phyloP scores from a whole-genome alignment of 129 eudicot species.

The Escallonia herrerae region DNA sequence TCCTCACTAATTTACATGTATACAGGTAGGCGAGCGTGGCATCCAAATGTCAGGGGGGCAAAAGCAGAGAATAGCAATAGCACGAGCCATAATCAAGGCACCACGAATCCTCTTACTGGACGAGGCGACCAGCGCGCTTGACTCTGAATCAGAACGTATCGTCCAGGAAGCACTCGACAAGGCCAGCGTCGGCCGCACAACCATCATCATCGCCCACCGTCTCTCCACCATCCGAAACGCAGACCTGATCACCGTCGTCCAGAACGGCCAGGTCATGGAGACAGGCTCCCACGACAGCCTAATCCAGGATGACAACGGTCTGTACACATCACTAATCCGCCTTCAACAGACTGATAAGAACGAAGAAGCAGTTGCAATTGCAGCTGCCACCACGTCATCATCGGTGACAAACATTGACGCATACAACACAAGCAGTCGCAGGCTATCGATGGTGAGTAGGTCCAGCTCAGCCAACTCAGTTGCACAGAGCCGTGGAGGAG shows the following conservation, averaged over 20 bases:
- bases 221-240: conserved; percentile 81
- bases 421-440: conserved; percentile 39
- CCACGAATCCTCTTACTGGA: conserved; percentile 85
- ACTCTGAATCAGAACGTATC: conserved; percentile 71
- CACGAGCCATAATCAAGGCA: conserved; percentile 73
- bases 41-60: conserved; percentile 97
- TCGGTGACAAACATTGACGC: conserved; percentile 12
- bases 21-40: conserved; percentile 88
- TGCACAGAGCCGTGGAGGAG: conserved; percentile 11
- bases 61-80: conserved; percentile 90
- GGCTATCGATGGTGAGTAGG: conserved; percentile 48
- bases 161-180: conserved; percentile 93
- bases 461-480: conserved; percentile 59
- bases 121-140: conserved; percentile 97
- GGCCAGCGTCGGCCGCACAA: conserved; percentile 62
- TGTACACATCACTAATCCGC: conserved; percentile 52
- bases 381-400: conserved; percentile 5
- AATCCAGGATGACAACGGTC: conserved; percentile 44
- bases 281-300: conserved; percentile 69
- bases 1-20: neutral
- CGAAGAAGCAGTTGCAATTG: neutral
- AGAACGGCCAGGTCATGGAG: conserved; percentile 59
- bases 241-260: conserved; percentile 59
- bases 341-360: conserved; percentile 52
- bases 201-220: conserved; percentile 84